These are phyloP conservation scores for Triticum turgidum DNA, from an alignment of 176 grass and related monocot genomes.

Conservation along the genomic window DNA sequence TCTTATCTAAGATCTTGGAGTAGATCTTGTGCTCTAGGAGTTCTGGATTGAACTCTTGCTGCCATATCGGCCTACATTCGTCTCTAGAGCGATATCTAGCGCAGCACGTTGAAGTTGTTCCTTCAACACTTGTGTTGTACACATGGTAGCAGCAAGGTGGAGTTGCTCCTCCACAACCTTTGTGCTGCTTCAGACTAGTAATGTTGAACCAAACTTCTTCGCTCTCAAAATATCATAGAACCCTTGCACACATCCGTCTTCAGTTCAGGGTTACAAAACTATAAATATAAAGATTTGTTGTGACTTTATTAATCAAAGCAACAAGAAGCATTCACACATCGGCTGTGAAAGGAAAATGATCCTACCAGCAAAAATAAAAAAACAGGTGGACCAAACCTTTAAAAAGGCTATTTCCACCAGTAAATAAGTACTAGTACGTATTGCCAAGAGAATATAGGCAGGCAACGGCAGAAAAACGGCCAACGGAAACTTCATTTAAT, in stretches of 20 bases:
- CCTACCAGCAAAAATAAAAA: background rate
- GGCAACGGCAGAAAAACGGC: constrained; percentile 19
- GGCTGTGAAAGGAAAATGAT: background rate
- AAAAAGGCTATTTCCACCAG: background rate
- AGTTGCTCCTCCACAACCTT: too few relatives aligned
- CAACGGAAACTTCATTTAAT: constrained; percentile 26
- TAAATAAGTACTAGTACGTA: constrained; percentile 4
- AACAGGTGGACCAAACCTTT: constrained; percentile 12
- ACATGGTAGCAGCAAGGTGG: too few relatives aligned
- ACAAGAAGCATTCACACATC: constrained; percentile 15
- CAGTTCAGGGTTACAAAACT: constrained; percentile 1
- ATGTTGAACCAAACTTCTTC: constrained; percentile 18
- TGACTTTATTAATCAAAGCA: constrained; percentile 26
- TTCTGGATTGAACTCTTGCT: too few relatives aligned
- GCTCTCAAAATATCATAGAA: constrained; percentile 5
- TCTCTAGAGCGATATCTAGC: too few relatives aligned
- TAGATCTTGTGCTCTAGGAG: too few relatives aligned
- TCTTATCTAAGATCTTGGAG: too few relatives aligned
- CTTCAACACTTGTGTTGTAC: too few relatives aligned
- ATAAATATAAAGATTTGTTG: background rate
- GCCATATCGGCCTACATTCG: too few relatives aligned
- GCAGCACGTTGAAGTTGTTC: too few relatives aligned
- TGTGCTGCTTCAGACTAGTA: constrained; percentile 3
- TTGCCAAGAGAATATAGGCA: constrained; percentile 20
- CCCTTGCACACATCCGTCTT: background rate